Evolutionary conservation across 208 protist species (phyloP).

Genomic region (Leishmania arabica): DNA sequence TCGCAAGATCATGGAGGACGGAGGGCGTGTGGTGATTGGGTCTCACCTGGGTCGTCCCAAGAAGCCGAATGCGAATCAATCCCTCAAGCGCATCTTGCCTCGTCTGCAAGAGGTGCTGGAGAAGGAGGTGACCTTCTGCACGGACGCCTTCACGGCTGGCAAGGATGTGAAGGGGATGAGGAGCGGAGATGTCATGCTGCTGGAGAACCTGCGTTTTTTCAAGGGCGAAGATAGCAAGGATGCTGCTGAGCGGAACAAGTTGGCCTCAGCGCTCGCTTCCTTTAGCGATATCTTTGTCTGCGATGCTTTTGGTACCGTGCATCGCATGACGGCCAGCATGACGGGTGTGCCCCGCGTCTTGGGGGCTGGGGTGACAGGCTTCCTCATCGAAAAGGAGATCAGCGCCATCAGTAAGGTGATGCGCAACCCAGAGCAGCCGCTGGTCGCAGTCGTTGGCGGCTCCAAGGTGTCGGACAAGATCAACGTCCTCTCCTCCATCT

Average conservation of each 20-base stretch:
- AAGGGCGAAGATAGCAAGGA: conserved; percentile 97
- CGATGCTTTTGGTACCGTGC: conserved; percentile 99
- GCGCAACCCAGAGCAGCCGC: conserved; percentile 79
- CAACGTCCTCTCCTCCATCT: conserved; percentile 98
- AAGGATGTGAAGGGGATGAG: conserved; percentile 70
- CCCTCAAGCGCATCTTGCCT: conserved; percentile 92
- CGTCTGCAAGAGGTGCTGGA: conserved; percentile 91
- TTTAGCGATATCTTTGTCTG: conserved; percentile 99
- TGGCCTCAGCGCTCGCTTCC: conserved; percentile 89
- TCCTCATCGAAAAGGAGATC: conserved; percentile 99
- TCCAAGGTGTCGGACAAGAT: conserved; percentile 99
- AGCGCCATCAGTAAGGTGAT: conserved; percentile 97
- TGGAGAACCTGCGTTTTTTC: conserved; percentile 99
- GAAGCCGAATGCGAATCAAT: conserved; percentile 90
- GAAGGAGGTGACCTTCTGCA: conserved; percentile 58
- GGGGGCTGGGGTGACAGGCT: conserved; percentile 96
- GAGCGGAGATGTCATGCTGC: conserved; percentile 95
- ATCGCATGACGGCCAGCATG: conserved; percentile 98
- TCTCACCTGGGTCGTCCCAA: conserved; percentile 99
- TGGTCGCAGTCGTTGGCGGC: conserved; percentile 97
- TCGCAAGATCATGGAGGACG: conserved; percentile 93
- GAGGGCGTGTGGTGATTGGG: conserved; percentile 92
- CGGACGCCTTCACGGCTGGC: conserved; percentile 55
- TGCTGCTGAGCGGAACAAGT: conserved; percentile 54
- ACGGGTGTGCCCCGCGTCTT: conserved; percentile 88